Conservation (phyloP, 2,329 filamentous ascomycete species). For the Scedosporium boydii region DNA sequence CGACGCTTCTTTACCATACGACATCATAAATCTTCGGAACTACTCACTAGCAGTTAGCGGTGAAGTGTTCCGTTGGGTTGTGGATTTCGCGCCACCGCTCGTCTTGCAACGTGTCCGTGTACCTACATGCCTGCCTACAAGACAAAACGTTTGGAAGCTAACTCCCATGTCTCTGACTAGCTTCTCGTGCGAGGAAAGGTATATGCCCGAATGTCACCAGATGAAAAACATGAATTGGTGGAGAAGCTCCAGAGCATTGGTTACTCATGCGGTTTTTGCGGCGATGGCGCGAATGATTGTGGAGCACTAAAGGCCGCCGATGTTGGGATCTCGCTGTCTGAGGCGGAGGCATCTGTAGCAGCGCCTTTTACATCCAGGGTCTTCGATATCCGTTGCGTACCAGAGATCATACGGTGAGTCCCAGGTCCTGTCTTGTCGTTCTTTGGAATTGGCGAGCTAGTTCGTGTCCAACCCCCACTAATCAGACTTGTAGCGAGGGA, state of each 20-base stretch:
- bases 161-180: slow-evolving; percentile 25
- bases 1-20: slow-evolving; percentile 78
- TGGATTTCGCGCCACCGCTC: slow-evolving; percentile 80
- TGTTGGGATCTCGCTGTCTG: slow-evolving; percentile 92
- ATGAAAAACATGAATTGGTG: slow-evolving; percentile 95
- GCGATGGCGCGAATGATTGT: slow-evolving; percentile 95
- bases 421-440: too few species aligned
- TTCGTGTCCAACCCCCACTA: background rate
- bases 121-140: background rate
- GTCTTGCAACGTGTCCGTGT: slow-evolving; percentile 57
- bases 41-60: slow-evolving; percentile 86
- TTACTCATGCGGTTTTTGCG: slow-evolving; percentile 93
- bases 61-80: slow-evolving; percentile 92
- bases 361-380: slow-evolving; percentile 92
- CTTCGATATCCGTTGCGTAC: slow-evolving; percentile 94
- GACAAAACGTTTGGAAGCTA: background rate
- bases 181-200: slow-evolving; percentile 90
- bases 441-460: background rate
- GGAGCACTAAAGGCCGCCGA: slow-evolving; percentile 94
- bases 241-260: slow-evolving; percentile 95
- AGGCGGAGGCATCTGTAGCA: slow-evolving; percentile 96
- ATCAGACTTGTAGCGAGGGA: slow-evolving; percentile 55
- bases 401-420: slow-evolving; percentile 70
- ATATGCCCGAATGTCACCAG: slow-evolving; percentile 96
- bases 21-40: slow-evolving; percentile 70